Percentiles rank a stretch among this genome's conserved stretches.
Conservation (phyloP, 345 rosid genomes). For the Iberis pinnata region DNA sequence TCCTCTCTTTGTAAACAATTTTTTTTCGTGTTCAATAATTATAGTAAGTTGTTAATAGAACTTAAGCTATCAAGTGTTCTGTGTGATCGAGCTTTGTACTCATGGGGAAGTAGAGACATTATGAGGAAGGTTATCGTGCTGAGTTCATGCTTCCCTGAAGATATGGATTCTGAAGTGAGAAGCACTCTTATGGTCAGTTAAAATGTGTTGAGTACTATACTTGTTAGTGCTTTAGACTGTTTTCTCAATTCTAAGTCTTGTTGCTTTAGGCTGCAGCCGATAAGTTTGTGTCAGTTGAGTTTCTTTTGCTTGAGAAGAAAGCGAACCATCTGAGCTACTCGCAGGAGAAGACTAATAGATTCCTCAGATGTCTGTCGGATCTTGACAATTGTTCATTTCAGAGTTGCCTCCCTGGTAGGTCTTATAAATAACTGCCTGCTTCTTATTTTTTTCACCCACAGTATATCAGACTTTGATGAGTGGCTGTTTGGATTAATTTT, state of each 20-base stretch:
- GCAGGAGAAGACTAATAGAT: conserved; percentile 44
- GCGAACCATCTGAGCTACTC: conserved; percentile 42
- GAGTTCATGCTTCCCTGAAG: conserved; percentile 50
- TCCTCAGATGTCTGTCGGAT: conserved; percentile 55
- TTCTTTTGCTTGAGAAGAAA: conserved; percentile 52
- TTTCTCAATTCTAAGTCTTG: neutral
- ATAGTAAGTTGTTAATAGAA: conserved; percentile 33
- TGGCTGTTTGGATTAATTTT: neutral
- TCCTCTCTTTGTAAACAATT: neutral
- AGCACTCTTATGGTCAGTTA: conserved; percentile 54
- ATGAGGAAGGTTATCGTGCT: conserved; percentile 62
- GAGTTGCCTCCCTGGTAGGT: conserved; percentile 53
- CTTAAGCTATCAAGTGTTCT: conserved; percentile 50
- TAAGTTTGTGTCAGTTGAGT: conserved; percentile 67
- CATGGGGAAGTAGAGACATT: conserved; percentile 68
- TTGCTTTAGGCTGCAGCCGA: conserved; percentile 69
- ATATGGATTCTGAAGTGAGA: conserved; percentile 35
- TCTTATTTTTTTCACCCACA: neutral
- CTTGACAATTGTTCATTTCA: conserved; percentile 76
- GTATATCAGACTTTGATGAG: neutral
- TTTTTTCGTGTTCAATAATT: neutral
- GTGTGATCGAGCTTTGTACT: conserved; percentile 55
- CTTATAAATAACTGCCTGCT: conserved; percentile 1
- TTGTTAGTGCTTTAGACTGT: neutral
- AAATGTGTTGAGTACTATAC: neutral